Conservation (phyloP, 768 basidiomycete genomes). For the Russula griseocarnosa region DNA sequence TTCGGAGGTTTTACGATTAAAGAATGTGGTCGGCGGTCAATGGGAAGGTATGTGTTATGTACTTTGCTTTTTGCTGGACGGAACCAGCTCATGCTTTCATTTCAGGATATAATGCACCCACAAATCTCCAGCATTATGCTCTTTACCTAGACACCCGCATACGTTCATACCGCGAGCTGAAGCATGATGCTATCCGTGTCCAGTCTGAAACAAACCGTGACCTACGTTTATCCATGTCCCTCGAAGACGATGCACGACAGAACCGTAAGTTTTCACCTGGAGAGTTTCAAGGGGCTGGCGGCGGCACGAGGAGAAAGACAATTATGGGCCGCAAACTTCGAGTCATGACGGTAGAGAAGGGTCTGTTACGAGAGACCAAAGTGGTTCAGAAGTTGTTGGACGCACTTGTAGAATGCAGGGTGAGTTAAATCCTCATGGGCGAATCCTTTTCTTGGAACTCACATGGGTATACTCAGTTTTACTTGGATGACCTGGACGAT, state of each 20-base stretch:
- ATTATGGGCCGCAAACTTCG: constrained; percentile 80
- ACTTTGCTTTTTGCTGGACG: constrained; percentile 4
- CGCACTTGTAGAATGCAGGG: constrained; percentile 79
- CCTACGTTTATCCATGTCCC: constrained; percentile 57
- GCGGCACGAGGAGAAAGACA: constrained; percentile 59
- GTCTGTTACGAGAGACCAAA: constrained; percentile 86
- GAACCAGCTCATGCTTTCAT: neutral
- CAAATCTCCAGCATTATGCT: constrained; percentile 85
- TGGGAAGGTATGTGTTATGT: constrained; percentile 71
- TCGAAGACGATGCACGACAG: constrained; percentile 50
- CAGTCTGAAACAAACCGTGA: constrained; percentile 93
- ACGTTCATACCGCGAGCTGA: constrained; percentile 80
- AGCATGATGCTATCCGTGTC: constrained; percentile 90
- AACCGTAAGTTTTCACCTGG: constrained; percentile 25
- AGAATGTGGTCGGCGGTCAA: constrained; percentile 72
- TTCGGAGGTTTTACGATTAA: constrained; percentile 74
- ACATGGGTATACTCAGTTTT: constrained; percentile 57
- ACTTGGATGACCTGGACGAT: constrained; percentile 88
- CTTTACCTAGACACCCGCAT: constrained; percentile 86
- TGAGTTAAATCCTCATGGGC: constrained; percentile 34
- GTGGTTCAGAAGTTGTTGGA: constrained; percentile 90
- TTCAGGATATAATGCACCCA: constrained; percentile 77
- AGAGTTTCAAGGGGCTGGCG: neutral
- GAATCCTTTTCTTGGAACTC: neutral
- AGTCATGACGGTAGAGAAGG: constrained; percentile 93